Evolutionary conservation across 164 flowering plant genomes (phyloP).

Genomic region (Aristolochia fimbriata): DNA sequence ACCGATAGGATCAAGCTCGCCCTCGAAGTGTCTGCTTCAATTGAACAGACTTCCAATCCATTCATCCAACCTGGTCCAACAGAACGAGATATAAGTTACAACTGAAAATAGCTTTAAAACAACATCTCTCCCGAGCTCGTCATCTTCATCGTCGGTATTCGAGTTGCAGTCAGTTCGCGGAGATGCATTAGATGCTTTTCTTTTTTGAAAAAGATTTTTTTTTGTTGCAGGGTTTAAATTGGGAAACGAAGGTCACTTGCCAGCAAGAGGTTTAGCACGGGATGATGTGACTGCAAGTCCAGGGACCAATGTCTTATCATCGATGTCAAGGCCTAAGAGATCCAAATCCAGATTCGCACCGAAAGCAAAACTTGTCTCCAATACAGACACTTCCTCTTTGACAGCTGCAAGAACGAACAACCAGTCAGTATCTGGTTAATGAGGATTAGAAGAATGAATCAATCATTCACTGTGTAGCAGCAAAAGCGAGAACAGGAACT

Average conservation of each 20-base stretch:
- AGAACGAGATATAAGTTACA: not conserved
- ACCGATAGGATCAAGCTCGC: slow-evolving; percentile 70
- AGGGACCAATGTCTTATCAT: slow-evolving; percentile 72
- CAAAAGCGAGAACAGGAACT: too few relatives aligned
- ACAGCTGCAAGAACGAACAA: slow-evolving; percentile 40
- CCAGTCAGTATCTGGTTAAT: not conserved
- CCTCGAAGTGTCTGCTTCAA: slow-evolving; percentile 62
- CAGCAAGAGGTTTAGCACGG: slow-evolving; percentile 88
- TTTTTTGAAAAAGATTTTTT: too few relatives aligned
- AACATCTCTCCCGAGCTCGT: too few relatives aligned
- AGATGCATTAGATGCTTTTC: too few relatives aligned
- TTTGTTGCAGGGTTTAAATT: too few relatives aligned
- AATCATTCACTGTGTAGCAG: too few relatives aligned
- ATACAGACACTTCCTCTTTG: slow-evolving; percentile 54
- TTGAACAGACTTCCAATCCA: slow-evolving; percentile 72
- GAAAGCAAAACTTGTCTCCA: slow-evolving; percentile 46
- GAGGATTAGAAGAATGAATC: too few relatives aligned
- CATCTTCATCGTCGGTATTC: too few relatives aligned
- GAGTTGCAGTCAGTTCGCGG: too few relatives aligned
- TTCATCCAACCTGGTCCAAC: slow-evolving; percentile 84
- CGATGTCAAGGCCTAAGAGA: slow-evolving; percentile 78
- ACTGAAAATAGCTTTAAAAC: too few relatives aligned
- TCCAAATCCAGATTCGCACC: slow-evolving; percentile 83
- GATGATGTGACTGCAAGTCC: slow-evolving; percentile 91
- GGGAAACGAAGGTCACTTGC: slow-evolving; percentile 16